Evolutionary conservation across 768 basidiomycete species (phyloP).

Genomic region (Sporobolomyces phaffii): DNA sequence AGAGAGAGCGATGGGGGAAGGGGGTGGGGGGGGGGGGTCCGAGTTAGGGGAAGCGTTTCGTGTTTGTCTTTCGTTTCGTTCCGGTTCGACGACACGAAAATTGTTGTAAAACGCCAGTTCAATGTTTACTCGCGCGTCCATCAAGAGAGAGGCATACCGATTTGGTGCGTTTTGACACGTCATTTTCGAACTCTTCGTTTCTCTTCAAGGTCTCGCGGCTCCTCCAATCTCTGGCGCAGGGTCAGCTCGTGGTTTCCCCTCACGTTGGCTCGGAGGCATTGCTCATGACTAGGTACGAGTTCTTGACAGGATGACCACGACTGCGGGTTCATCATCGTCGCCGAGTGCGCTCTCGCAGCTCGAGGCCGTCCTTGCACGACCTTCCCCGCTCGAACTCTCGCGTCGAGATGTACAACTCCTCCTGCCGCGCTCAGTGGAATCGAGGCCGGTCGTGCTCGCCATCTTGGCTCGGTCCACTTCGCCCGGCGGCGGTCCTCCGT

Average conservation of each 20-base stretch:
- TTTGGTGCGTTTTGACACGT: too few relatives aligned
- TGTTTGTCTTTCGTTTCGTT: background rate
- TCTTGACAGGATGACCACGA: too few relatives aligned
- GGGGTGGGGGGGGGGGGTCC: too few relatives aligned
- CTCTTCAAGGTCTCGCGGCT: too few relatives aligned
- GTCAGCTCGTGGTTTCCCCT: too few relatives aligned
- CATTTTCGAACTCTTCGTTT: too few relatives aligned
- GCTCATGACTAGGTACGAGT: too few relatives aligned
- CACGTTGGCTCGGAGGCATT: too few relatives aligned
- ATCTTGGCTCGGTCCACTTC: slow-evolving; percentile 9
- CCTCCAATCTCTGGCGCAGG: too few relatives aligned
- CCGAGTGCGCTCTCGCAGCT: background rate
- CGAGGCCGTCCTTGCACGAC: background rate
- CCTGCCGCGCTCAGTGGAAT: background rate
- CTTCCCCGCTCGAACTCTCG: background rate
- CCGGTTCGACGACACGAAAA: background rate
- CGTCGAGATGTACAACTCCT: background rate
- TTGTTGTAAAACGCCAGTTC: slow-evolving; percentile 3
- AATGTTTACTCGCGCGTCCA: too few relatives aligned
- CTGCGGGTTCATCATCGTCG: background rate
- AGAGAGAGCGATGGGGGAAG: background rate
- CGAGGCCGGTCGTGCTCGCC: background rate
- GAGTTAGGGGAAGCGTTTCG: background rate
- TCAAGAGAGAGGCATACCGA: too few relatives aligned
- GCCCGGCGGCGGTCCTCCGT: background rate